Conservation (phyloP, 345 rosid genomes). For the Eucalyptus caleyi region DNA sequence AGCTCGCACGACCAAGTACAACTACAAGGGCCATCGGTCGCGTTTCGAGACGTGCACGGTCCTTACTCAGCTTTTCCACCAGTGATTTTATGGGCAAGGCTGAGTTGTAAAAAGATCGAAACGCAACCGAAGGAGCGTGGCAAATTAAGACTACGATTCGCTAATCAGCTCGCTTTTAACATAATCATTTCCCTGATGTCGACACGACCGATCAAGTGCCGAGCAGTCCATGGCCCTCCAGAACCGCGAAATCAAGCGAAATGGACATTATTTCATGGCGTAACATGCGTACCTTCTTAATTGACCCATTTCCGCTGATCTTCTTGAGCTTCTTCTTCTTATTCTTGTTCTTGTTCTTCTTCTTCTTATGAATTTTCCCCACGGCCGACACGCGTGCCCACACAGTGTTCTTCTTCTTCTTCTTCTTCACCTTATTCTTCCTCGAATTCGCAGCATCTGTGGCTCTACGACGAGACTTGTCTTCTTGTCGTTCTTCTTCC, state of each 20-base stretch:
- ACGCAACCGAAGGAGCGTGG: neutral
- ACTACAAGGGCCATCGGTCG: neutral
- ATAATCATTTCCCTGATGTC: neutral
- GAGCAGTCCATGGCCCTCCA: neutral
- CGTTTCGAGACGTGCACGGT: neutral
- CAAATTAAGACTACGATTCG: neutral
- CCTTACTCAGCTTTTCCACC: slow-evolving; percentile 14
- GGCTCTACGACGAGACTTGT: neutral
- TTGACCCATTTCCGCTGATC: neutral
- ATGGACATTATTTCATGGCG: neutral
- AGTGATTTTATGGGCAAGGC: neutral
- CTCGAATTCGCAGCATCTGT: neutral
- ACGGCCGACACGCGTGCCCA: neutral
- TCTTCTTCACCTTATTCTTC: neutral
- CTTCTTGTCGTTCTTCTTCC: neutral
- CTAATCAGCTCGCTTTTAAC: neutral
- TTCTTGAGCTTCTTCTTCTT: slow-evolving; percentile 8
- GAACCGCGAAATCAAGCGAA: neutral
- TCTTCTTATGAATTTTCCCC: neutral
- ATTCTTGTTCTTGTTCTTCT: neutral
- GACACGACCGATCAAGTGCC: neutral
- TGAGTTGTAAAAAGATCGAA: neutral
- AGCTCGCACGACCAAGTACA: slow-evolving; percentile 3
- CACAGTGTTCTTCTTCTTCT: neutral
- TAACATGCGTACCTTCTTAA: neutral